Conservation (phyloP, 164 flowering plant genomes). For the Dillenia turbinata region DNA sequence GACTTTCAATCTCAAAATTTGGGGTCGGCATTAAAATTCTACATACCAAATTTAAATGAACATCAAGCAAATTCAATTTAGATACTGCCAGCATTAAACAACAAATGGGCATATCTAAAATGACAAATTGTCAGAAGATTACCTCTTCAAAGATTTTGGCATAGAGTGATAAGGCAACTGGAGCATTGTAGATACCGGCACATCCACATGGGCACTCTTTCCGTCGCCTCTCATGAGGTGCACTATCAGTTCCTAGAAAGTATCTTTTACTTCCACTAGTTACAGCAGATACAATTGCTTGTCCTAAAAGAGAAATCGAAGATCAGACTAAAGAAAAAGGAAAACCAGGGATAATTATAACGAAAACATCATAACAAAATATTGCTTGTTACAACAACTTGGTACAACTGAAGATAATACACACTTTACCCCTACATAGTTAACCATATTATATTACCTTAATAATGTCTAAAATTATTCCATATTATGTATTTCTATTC, state of each 20-base stretch:
- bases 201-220: constrained; percentile 93
- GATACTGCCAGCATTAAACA: too few species aligned
- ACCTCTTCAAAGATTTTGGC: constrained; percentile 98
- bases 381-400: too few species aligned
- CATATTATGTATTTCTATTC: too few species aligned
- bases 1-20: too few species aligned
- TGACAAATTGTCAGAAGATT: constrained; percentile 8
- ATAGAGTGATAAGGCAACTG: constrained; percentile 80
- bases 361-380: too few species aligned
- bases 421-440: too few species aligned
- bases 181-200: constrained; percentile 92
- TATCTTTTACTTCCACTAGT: constrained; percentile 83
- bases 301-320: constrained; percentile 44
- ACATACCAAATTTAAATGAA: too few species aligned
- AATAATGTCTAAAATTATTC: too few species aligned
- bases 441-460: too few species aligned
- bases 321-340: constrained; percentile 4
- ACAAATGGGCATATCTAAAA: too few species aligned
- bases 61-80: not conserved
- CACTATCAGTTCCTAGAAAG: constrained; percentile 98
- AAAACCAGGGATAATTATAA: not conserved
- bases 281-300: constrained; percentile 85
- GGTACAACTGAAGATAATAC: too few species aligned
- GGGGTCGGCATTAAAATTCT: too few species aligned
- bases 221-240: constrained; percentile 80